Evolutionary conservation across 257 asterid species (phyloP).

Genomic region (Echium plantagineum): DNA sequence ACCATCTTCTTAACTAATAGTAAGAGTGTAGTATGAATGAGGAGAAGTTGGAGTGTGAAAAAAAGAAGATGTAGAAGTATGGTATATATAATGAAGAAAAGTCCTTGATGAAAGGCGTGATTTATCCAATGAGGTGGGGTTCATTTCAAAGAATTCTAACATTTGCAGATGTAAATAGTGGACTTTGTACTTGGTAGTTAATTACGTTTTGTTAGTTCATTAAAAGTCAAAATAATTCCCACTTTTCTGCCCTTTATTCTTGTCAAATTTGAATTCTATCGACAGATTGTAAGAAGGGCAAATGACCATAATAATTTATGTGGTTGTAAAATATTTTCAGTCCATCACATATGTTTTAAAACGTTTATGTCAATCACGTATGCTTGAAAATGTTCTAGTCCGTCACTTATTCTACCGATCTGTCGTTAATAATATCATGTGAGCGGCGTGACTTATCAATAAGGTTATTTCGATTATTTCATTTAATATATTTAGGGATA

Average conservation of each 20-base stretch:
- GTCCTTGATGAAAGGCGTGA: neutral
- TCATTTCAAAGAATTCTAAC: neutral
- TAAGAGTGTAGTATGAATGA: neutral
- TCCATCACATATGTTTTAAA: no score
- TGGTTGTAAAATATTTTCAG: no score
- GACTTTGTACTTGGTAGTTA: neutral
- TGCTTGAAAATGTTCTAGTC: no score
- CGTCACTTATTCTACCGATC: no score
- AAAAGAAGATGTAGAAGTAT: neutral
- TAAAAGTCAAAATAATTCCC: neutral
- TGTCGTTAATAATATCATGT: no score
- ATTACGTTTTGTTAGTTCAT: neutral
- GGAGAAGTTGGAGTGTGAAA: neutral
- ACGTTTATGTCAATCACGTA: no score
- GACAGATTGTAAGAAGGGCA: no score
- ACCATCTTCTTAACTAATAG: neutral
- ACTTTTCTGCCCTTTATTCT: neutral
- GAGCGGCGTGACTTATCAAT: no score
- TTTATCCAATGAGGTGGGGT: neutral
- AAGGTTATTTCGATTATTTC: no score
- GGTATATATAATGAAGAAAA: neutral
- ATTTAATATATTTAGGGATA: no score
- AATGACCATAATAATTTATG: no score
- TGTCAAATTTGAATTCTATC: neutral
- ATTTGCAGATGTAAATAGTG: neutral